phyloP scores from a whole-genome alignment of 805 yeast genomes.

The Candida michaelii region DNA sequence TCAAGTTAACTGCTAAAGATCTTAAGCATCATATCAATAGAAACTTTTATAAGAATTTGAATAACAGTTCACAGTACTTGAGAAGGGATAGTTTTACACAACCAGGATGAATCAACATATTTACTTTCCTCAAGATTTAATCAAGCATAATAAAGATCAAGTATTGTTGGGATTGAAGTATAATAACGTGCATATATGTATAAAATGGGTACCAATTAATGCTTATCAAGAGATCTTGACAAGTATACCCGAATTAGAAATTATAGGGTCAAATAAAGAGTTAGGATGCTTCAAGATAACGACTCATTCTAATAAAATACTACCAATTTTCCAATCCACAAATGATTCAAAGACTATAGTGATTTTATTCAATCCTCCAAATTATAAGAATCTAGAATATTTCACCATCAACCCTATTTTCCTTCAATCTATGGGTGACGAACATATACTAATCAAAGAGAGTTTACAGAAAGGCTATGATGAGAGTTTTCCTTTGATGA shows the following conservation, averaged over 20 bases:
- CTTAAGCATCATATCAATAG: conserved; percentile 4
- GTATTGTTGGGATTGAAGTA: conserved; percentile 12
- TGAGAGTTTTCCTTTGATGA: conserved; percentile 10
- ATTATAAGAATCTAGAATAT: conserved; percentile 68
- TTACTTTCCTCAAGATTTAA: conserved; percentile 36
- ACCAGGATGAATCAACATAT: conserved; percentile 23
- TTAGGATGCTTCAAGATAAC: conserved; percentile 5
- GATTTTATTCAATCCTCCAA: conserved; percentile 68
- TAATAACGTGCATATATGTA: conserved; percentile 10
- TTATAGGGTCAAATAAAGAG: not conserved
- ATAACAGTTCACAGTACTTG: conserved; percentile 43
- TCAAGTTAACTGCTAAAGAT: not conserved
- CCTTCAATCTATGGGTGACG: conserved; percentile 48
- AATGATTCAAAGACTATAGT: conserved; percentile 10
- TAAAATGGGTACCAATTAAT: not conserved
- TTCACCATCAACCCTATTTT: conserved; percentile 73
- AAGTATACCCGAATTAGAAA: not conserved
- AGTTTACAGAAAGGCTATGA: not conserved
- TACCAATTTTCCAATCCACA: not conserved
- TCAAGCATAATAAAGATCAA: conserved; percentile 8
- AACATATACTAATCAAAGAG: not conserved
- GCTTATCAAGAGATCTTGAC: not conserved
- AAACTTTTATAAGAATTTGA: conserved; percentile 25
- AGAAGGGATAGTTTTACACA: conserved; percentile 41
- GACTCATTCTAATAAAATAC: conserved; percentile 1